Base-by-base conservation (phyloP, 768 basidiomycete genomes). In the Phallus indusiatus region DNA sequence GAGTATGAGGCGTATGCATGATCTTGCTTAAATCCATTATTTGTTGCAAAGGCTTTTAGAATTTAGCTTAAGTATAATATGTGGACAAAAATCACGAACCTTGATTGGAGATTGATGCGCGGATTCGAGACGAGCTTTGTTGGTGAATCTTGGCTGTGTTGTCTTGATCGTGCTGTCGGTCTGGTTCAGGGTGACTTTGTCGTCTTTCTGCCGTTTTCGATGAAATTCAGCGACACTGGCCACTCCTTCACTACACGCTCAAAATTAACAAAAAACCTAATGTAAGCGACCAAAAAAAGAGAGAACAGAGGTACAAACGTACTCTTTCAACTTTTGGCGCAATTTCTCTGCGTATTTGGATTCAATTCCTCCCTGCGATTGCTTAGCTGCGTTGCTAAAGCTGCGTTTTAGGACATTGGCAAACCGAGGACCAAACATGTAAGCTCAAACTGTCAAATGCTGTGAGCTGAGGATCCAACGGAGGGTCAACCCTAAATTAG, bases 21-120 rank as follows among this genome's bases (percentile, higher is more conserved):
- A 94, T 71, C 55, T 83, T 81, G 18, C 82, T 73, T 12, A 94
- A 69, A 70, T 96, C 93, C 64, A 97, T 74, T 61, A 96, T 85
- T 9, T 79, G 82, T 3, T 84, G 80, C 20, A 98, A 77, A 10
- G 93, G 86, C 95, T 97, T 65, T 18, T 24, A 50, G 21, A 35
- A n/a, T 6, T 37, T 50, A 12, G 18, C 56, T 34, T 47, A 46
- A 56, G 42, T 14, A 55, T 28, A 59, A 6, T n/a, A n/a, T n/a
- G n/a, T n/a, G n/a, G n/a, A 7, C 17, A 7, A 55, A 54, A 37
- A 49, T 37, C 28, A 69, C 76, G 58, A 65, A 79, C 84, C 76
- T 82, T 86, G 55, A 88, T 71, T 7, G 87, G 86, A 16, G 85
- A 81, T 56, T 2, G 28, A 28, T 28, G 28, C 28, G 28, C 28